Percentiles rank a stretch among this genome's conserved stretches.
phyloP scores from a whole-genome alignment of 2,329 filamentous ascomycete genomes.

The Bisporella sp. region DNA sequence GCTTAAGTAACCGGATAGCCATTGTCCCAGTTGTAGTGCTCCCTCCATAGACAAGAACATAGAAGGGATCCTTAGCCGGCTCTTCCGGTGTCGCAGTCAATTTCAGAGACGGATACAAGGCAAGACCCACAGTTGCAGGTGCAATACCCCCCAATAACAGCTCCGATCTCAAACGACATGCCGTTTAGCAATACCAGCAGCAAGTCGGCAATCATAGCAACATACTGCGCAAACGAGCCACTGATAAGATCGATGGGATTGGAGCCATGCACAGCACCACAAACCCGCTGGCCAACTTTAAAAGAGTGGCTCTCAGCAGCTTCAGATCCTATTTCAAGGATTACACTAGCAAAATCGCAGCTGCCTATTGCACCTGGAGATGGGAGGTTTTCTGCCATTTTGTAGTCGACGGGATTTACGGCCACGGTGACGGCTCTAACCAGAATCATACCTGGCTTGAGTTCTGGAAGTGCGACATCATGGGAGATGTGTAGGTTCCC shows the following conservation, averaged over 20 bases:
- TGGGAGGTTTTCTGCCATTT: conserved; percentile 4
- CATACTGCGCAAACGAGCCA: conserved; percentile 6
- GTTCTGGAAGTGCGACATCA: neutral
- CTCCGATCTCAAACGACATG: neutral
- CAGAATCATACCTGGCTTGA: neutral
- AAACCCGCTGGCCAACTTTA: conserved; percentile 2
- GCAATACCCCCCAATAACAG: neutral
- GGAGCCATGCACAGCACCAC: conserved; percentile 2
- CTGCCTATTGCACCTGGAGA: conserved; percentile 3
- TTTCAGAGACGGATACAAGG: neutral
- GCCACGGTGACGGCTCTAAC: conserved; percentile 1
- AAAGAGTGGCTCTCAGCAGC: neutral
- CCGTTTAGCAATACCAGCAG: conserved; percentile 1
- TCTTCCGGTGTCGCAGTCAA: neutral
- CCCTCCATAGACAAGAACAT: conserved; percentile 39
- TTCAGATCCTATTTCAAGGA: conserved; percentile 1
- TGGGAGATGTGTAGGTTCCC: neutral
- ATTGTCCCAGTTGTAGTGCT: conserved; percentile 34
- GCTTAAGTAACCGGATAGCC: conserved; percentile 35
- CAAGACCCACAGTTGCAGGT: neutral
- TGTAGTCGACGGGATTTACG: conserved; percentile 5
- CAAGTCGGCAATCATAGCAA: neutral
- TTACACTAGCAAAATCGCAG: conserved; percentile 3
- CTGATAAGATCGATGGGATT: neutral
- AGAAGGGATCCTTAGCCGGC: neutral